Conservation (phyloP, 2,329 filamentous ascomycete species). For the Huntiella bhutanensis region DNA sequence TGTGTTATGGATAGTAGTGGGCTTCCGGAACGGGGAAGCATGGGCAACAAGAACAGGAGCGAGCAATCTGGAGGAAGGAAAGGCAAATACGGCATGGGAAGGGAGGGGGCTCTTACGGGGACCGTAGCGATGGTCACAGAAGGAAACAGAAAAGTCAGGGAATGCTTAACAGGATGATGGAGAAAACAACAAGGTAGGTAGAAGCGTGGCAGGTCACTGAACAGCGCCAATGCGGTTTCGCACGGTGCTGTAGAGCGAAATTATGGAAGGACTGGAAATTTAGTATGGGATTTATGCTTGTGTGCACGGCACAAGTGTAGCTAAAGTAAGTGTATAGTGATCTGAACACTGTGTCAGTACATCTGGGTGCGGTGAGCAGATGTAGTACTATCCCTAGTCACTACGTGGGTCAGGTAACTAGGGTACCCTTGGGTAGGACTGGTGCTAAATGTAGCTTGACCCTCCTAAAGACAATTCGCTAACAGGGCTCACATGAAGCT, state of each 20-base stretch:
- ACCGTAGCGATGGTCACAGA: background rate
- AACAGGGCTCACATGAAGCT: no score
- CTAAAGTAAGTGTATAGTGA: background rate
- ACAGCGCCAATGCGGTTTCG: no score
- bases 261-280: background rate
- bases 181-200: background rate
- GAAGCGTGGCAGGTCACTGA: no score
- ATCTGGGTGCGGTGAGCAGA: background rate
- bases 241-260: no score
- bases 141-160: constrained; percentile 8
- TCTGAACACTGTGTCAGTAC: background rate
- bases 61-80: constrained; percentile 1
- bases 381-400: background rate
- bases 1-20: constrained; percentile 2
- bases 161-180: background rate
- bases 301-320: background rate
- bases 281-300: background rate
- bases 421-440: background rate
- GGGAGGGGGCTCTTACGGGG: background rate
- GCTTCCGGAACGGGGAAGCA: constrained; percentile 3
- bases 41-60: background rate
- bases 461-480: no score
- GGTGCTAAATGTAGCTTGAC: no score
- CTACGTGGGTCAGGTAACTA: background rate
- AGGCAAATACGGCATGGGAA: background rate